Evolutionary conservation across 2,329 filamentous ascomycete species (phyloP).

Genomic region (Pseudonectria foliicola): DNA sequence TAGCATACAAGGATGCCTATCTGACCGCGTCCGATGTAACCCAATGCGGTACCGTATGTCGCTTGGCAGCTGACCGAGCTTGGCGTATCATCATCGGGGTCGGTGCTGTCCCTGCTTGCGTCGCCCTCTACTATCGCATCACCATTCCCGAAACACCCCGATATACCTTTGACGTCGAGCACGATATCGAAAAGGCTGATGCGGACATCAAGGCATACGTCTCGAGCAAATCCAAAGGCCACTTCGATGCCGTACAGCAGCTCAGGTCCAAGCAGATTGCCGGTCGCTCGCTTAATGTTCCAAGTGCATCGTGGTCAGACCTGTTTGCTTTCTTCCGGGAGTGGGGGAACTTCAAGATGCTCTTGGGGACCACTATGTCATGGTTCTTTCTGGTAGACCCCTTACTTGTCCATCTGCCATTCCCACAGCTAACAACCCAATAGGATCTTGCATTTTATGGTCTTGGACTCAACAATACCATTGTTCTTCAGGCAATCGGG

Average conservation of each 20-base stretch:
- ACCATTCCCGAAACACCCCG: conserved; percentile 80
- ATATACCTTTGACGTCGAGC: conserved; percentile 74
- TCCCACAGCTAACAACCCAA: conserved; percentile 4
- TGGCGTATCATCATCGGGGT: conserved; percentile 79
- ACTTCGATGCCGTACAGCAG: conserved; percentile 40
- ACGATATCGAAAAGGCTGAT: conserved; percentile 67
- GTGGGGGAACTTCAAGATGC: conserved; percentile 62
- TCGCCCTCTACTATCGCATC: conserved; percentile 78
- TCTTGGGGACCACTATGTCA: conserved; percentile 69
- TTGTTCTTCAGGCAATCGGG: conserved; percentile 65
- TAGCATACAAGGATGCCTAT: conserved; percentile 52
- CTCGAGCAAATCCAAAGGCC: conserved; percentile 39
- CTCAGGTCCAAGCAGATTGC: conserved; percentile 47
- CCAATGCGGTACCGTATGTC: conserved; percentile 55
- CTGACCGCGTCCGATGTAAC: conserved; percentile 31
- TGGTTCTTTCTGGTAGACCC: conserved; percentile 65
- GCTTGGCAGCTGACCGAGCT: conserved; percentile 66
- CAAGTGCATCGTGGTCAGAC: conserved; percentile 64
- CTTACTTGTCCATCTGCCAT: not conserved
- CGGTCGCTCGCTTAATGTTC: conserved; percentile 50
- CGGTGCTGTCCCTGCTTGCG: conserved; percentile 67
- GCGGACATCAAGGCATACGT: conserved; percentile 61
- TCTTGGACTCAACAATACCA: conserved; percentile 67
- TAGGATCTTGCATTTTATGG: conserved; percentile 63
- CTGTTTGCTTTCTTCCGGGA: conserved; percentile 59